Percentiles rank a stretch among this genome's conserved stretches.
Conservation (phyloP, 1,139 yeast genomes). For the Saccharomycopsis crataegensis region DNA sequence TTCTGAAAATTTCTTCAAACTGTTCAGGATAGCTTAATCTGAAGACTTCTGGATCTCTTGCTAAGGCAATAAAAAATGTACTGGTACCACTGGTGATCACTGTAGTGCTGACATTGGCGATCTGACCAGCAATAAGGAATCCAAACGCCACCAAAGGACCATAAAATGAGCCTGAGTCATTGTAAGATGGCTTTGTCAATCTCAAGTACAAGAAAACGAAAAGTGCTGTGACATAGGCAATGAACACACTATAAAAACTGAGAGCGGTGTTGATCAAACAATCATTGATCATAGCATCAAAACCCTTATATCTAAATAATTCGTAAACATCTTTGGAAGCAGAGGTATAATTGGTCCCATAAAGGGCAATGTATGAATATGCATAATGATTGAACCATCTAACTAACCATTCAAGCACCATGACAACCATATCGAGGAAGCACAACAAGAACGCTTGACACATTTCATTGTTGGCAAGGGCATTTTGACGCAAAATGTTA, state of each 20-base stretch:
- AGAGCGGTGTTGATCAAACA: slow-evolving; percentile 72
- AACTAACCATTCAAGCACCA: slow-evolving; percentile 70
- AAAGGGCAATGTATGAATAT: slow-evolving; percentile 77
- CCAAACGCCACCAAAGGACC: slow-evolving; percentile 76
- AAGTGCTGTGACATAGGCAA: slow-evolving; percentile 62
- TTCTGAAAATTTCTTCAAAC: slow-evolving; percentile 62
- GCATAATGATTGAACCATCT: slow-evolving; percentile 89
- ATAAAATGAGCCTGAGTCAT: slow-evolving; percentile 55
- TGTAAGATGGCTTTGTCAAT: slow-evolving; percentile 67
- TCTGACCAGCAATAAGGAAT: slow-evolving; percentile 69
- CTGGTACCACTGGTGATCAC: slow-evolving; percentile 78
- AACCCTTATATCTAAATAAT: slow-evolving; percentile 69
- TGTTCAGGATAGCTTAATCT: slow-evolving; percentile 68
- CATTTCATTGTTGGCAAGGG: slow-evolving; percentile 46
- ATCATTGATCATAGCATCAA: slow-evolving; percentile 83
- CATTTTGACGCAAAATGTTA: slow-evolving; percentile 43
- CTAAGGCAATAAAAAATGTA: slow-evolving; percentile 80
- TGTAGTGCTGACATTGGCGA: slow-evolving; percentile 63
- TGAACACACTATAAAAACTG: slow-evolving; percentile 62
- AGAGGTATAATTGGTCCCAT: slow-evolving; percentile 68
- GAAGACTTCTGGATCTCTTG: slow-evolving; percentile 82
- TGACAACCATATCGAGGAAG: slow-evolving; percentile 52
- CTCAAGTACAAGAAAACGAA: slow-evolving; percentile 65
- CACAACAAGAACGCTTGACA: slow-evolving; percentile 50
- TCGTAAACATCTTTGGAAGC: slow-evolving; percentile 83